Percentiles rank a stretch among this genome's conserved stretches.
Evolutionary conservation across 169 alveolate species (phyloP).

Genomic region (Eimeria zaria): DNA sequence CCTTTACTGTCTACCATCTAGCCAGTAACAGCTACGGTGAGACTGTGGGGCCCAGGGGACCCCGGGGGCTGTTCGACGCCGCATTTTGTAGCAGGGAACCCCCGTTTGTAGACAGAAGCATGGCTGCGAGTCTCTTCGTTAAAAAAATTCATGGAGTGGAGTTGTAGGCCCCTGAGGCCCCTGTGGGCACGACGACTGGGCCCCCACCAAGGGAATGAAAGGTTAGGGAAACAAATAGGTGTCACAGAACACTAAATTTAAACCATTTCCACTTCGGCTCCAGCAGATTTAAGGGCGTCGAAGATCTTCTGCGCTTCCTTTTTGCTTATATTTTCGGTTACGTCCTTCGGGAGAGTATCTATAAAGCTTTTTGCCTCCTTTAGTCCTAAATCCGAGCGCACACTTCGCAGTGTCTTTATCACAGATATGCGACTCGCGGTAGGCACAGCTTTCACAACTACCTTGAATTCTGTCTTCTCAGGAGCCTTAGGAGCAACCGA

Average conservation of each 20-base stretch:
- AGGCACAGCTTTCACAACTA: conserved; percentile 75
- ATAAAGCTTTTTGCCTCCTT: conserved; percentile 80
- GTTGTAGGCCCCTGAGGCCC: background rate
- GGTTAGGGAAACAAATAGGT: background rate
- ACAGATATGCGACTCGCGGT: conserved; percentile 69
- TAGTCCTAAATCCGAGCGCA: conserved; percentile 70
- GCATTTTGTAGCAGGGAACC: background rate
- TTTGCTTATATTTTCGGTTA: conserved; percentile 29
- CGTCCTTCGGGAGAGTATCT: conserved; percentile 76
- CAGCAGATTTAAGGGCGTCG: conserved; percentile 77
- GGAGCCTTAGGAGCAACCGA: background rate
- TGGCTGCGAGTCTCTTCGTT: background rate
- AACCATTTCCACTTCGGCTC: conserved; percentile 74
- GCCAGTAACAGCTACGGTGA: background rate
- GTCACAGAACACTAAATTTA: background rate
- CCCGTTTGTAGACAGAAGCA: background rate
- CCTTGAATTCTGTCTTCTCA: conserved; percentile 66
- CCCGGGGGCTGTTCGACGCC: no score
- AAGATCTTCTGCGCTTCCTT: conserved; percentile 69
- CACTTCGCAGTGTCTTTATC: conserved; percentile 80
- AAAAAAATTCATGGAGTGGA: background rate
- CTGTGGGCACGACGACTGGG: no score
- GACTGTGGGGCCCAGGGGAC: no score
- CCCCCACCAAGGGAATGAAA: background rate
- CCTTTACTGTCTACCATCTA: background rate